phyloP scores from a whole-genome alignment of 2,329 filamentous ascomycete species.

The Parastagonospora nodorum region DNA sequence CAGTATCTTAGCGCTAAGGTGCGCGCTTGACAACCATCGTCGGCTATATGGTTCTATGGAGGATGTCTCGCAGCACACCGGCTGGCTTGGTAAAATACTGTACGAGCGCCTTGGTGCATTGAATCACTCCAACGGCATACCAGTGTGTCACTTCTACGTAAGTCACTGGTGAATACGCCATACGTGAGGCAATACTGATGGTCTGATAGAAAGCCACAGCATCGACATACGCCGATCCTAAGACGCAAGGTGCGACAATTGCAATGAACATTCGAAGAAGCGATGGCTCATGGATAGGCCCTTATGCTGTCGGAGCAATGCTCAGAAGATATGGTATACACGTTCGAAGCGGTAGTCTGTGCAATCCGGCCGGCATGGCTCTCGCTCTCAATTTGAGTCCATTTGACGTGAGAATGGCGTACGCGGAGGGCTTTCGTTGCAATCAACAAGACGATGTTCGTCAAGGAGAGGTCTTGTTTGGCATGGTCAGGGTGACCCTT shows the following conservation, averaged over 20 bases:
- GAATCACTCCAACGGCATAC: conserved; percentile 58
- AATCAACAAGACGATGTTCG: conserved; percentile 60
- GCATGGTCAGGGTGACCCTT: conserved; percentile 65
- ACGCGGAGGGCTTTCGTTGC: conserved; percentile 63
- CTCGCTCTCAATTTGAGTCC: conserved; percentile 56
- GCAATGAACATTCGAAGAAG: conserved; percentile 66
- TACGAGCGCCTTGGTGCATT: conserved; percentile 56
- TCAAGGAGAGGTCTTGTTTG: conserved; percentile 58
- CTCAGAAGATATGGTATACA: conserved; percentile 63
- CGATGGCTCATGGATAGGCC: conserved; percentile 60
- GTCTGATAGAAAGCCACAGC: conserved; percentile 56
- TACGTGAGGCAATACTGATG: too few relatives aligned
- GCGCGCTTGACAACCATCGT: conserved; percentile 63
- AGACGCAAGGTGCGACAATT: conserved; percentile 64
- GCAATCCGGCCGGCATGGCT: conserved; percentile 59
- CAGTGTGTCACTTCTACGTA: conserved; percentile 53
- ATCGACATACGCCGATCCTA: conserved; percentile 57
- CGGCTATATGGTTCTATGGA: conserved; percentile 63
- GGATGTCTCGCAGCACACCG: conserved; percentile 63
- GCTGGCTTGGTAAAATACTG: conserved; percentile 57
- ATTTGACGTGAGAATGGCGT: conserved; percentile 60
- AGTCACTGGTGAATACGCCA: too few relatives aligned
- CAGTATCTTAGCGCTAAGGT: conserved; percentile 65
- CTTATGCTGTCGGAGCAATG: conserved; percentile 62
- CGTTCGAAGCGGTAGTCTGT: conserved; percentile 63